Evolutionary conservation across 2,329 filamentous ascomycete genomes (phyloP), one percentile per base, ranked within the genome.

Genomic region (Alternaria sp.): DNA sequence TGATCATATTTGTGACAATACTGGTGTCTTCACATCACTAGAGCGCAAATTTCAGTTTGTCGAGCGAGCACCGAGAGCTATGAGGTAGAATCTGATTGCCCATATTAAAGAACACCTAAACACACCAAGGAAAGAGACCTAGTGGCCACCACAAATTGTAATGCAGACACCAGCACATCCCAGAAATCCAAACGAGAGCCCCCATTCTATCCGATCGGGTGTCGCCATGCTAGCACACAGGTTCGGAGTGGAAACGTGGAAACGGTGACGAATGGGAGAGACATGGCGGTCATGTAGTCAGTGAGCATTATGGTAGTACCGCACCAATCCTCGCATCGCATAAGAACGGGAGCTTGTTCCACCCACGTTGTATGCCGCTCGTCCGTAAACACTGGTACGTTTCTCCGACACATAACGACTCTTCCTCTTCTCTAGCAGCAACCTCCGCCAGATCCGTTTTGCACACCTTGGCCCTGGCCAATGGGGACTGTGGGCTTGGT

Each of bases 401-500:
- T 56, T 61, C 64, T 57, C 58, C 51, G 53, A 55, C 53, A 53
- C 41, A 54, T 57, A 44, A 54, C 48, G 60, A 32, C 39, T 57
- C 59, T 52, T 49, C 48, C 36, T 32, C 46, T 28, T 53, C 63
- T 85, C 85, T 96, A 97, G 86, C 94, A 97, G 88, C 94, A 97
- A 80, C 92, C 90, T 77, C 91, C 90, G 78, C 88, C 92, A 73
- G 91, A 92, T 72, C 91, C 91, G 75, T 89, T 91, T 80, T 96
- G 92, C 71, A 99, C 94, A 74, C 94, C 94, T 82, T 96, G 93
- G 77, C 95, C 95, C 79, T 93, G 91, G 61, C 93, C 92, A 75
- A 99, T 95, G 80, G 97, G 93, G 74, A 99, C 94, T 74, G 92
- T 96, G 68, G 94, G 94, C 87, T 98, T 99, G 85, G 94, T 96